Percentiles rank a stretch among this genome's conserved stretches.
Evolutionary conservation across 495 filamentous ascomycete genomes (phyloP).

Genomic region (Jackrogersella multiformis): DNA sequence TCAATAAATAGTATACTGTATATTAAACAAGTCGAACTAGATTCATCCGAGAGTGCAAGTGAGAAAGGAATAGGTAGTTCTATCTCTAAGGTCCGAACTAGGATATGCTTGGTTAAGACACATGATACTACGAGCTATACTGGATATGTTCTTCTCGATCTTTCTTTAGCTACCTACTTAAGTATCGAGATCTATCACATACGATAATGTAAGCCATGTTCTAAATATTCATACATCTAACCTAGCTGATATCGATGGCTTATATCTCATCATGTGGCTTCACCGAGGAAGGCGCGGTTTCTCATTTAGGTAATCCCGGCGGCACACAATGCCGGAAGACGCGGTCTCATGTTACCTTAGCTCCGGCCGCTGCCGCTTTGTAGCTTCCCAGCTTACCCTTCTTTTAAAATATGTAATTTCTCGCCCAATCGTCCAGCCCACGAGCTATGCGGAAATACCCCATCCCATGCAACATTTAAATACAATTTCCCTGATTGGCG

Average conservation of each 20-base stretch:
- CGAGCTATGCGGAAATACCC: slow-evolving; percentile 21
- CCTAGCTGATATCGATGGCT: too few relatives aligned
- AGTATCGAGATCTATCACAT: background rate
- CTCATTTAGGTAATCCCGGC: slow-evolving; percentile 26
- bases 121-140: background rate
- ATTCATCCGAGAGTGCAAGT: background rate
- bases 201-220: slow-evolving; percentile 20
- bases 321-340: slow-evolving; percentile 16
- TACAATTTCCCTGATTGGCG: slow-evolving; percentile 19
- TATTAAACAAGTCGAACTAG: background rate
- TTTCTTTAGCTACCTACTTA: background rate
- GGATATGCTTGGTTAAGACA: background rate
- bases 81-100: slow-evolving; percentile 1
- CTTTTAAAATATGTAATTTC: background rate
- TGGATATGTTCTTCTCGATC: slow-evolving; percentile 1
- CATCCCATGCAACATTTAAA: slow-evolving; percentile 13
- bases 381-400: background rate
- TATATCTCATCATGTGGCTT: background rate
- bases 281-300: slow-evolving; percentile 16
- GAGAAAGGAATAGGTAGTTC: background rate
- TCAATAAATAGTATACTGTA: too few relatives aligned
- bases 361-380: background rate
- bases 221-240: background rate
- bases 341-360: slow-evolving; percentile 9
- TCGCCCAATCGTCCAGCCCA: slow-evolving; percentile 40